Conservation (phyloP, 2,329 filamentous ascomycete genomes). For the Thielaviopsis euricoi region DNA sequence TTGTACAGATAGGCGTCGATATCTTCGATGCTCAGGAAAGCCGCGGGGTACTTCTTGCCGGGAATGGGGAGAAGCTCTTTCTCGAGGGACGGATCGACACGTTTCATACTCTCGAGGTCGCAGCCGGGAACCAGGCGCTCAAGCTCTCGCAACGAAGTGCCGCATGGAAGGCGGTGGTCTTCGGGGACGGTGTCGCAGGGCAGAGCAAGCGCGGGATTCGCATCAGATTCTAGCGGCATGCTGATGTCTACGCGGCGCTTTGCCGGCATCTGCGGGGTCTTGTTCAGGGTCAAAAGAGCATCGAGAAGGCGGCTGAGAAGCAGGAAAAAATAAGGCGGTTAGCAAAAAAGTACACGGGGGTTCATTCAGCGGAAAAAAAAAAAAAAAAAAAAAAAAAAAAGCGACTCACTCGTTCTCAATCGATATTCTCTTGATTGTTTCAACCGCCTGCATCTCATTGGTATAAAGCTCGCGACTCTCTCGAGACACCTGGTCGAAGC, state of each 20-base stretch:
- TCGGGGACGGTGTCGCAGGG: conserved; percentile 24
- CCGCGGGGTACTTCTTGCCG: conserved; percentile 39
- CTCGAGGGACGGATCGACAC: conserved; percentile 43
- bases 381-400: not conserved
- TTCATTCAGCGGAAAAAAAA: not conserved
- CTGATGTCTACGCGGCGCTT: conserved; percentile 60
- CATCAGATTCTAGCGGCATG: not conserved
- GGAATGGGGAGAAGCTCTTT: conserved; percentile 33
- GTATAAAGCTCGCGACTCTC: conserved; percentile 70
- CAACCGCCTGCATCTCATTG: conserved; percentile 63
- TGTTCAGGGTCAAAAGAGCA: conserved; percentile 77
- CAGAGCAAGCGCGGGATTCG: conserved; percentile 20
- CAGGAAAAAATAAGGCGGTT: not conserved
- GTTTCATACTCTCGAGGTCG: conserved; percentile 36
- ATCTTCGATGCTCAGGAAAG: conserved; percentile 53
- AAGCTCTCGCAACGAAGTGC: conserved; percentile 34
- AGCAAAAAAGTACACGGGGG: not conserved
- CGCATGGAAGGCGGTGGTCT: conserved; percentile 25
- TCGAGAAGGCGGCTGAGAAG: conserved; percentile 78
- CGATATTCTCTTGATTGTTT: conserved; percentile 66
- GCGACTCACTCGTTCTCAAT: conserved; percentile 75
- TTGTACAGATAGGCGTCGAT: conserved; percentile 58
- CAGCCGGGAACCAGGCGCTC: conserved; percentile 35
- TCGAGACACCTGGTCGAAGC: conserved; percentile 62
- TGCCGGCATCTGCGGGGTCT: conserved; percentile 58